Evolutionary conservation across 352 stramenopile species (phyloP).

Genomic region (Globisporangium lucens): DNA sequence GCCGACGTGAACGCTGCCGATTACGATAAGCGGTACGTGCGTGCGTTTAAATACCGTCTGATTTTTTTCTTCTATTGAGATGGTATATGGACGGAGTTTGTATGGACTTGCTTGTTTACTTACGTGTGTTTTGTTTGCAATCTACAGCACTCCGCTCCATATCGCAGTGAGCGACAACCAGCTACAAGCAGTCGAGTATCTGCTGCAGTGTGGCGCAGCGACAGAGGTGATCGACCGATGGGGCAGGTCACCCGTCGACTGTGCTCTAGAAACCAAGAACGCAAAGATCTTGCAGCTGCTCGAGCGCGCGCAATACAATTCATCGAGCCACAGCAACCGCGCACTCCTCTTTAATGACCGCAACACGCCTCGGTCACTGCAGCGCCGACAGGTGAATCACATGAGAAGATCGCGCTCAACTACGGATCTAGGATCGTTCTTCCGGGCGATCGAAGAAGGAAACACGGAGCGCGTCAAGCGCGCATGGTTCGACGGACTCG

Average conservation of each 20-base stretch:
- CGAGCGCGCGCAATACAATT: constrained; percentile 32
- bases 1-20: constrained; percentile 72
- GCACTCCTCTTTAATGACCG: constrained; percentile 17
- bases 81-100: neutral
- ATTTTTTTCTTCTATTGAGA: neutral
- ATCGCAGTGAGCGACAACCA: constrained; percentile 71
- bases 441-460: constrained; percentile 52
- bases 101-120: neutral
- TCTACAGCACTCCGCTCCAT: constrained; percentile 63
- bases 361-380: constrained; percentile 2
- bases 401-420: constrained; percentile 30
- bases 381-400: constrained; percentile 10
- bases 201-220: constrained; percentile 58
- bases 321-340: constrained; percentile 19
- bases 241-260: constrained; percentile 69
- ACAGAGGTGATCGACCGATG: constrained; percentile 58
- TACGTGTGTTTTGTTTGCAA: neutral
- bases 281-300: constrained; percentile 44
- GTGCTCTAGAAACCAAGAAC: constrained; percentile 52
- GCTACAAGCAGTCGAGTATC: constrained; percentile 48
- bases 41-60: neutral
- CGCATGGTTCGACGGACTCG: constrained; percentile 59
- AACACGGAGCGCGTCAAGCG: constrained; percentile 79
- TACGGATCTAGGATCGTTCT: constrained; percentile 44
- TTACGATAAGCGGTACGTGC: constrained; percentile 63